Conservation (phyloP, 176 grass and related monocot species). For the Oryza nivara region DNA sequence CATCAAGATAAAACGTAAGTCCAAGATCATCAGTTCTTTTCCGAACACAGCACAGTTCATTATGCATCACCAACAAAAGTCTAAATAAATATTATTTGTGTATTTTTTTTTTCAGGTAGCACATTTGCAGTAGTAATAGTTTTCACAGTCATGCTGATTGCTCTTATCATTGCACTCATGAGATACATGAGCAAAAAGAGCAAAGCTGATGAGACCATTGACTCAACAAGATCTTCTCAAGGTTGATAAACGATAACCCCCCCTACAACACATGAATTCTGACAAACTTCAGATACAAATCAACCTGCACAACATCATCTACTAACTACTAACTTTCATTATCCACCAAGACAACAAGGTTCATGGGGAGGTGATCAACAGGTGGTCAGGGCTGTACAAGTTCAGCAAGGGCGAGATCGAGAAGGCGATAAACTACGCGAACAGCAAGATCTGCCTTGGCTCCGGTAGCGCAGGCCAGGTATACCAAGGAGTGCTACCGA, state of each 20-base stretch:
- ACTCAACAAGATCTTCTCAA: slow-evolving; percentile 17
- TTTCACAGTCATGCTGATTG: slow-evolving; percentile 14
- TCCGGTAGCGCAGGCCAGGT: slow-evolving; percentile 65
- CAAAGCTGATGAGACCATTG: neutral
- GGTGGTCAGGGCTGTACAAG: slow-evolving; percentile 66
- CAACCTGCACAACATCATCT: neutral
- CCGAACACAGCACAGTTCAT: neutral
- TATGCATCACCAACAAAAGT: neutral
- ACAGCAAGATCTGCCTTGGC: slow-evolving; percentile 48
- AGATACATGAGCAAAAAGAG: slow-evolving; percentile 39
- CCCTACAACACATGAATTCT: neutral
- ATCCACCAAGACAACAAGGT: slow-evolving; percentile 4
- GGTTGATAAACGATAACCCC: neutral
- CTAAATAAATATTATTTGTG: neutral
- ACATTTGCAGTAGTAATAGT: slow-evolving; percentile 24
- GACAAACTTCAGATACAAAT: neutral
- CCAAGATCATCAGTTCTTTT: neutral
- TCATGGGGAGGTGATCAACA: slow-evolving; percentile 39
- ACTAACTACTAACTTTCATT: neutral
- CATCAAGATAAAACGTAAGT: slow-evolving; percentile 51
- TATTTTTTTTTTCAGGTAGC: slow-evolving; percentile 32
- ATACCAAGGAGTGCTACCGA: slow-evolving; percentile 65
- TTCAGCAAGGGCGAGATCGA: slow-evolving; percentile 68
- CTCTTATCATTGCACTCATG: slow-evolving; percentile 25
- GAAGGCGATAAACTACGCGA: slow-evolving; percentile 54